A percentile compares a stretch with the other conserved stretches of the same genome.
Evolutionary conservation across 192 early-diverging fungal species (phyloP).

Genomic region (Chytriomyces confervae): DNA sequence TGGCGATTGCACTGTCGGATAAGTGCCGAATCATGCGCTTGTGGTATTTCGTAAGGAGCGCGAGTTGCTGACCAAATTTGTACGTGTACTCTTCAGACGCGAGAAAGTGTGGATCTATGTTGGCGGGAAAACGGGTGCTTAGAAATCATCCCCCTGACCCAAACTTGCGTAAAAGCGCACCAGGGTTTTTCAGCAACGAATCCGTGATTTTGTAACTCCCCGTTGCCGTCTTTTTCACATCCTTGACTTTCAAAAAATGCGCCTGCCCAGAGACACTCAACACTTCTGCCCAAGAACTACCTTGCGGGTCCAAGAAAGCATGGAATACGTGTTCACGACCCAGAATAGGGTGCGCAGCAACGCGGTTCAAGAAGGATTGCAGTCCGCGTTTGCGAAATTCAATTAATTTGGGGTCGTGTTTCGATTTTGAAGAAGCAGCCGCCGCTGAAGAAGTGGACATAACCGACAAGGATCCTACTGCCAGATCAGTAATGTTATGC

Average conservation of each 20-base stretch:
- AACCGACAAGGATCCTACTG: not conserved
- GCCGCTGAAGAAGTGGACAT: constrained; percentile 11
- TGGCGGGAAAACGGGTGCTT: not conserved
- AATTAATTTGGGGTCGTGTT: constrained; percentile 90
- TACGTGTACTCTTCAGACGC: constrained; percentile 92
- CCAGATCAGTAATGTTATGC: constrained; percentile 74
- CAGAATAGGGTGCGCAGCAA: constrained; percentile 87
- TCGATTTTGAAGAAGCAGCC: constrained; percentile 81
- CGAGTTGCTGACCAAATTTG: constrained; percentile 82
- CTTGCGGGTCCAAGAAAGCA: constrained; percentile 72
- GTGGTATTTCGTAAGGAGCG: constrained; percentile 76
- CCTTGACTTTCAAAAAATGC: constrained; percentile 44
- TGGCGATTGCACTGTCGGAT: constrained; percentile 74
- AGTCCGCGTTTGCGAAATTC: constrained; percentile 91
- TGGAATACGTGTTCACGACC: constrained; percentile 90
- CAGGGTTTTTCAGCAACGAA: constrained; percentile 47
- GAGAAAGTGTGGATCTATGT: constrained; percentile 78
- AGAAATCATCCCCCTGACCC: not conserved
- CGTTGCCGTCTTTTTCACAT: constrained; percentile 33
- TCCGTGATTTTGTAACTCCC: constrained; percentile 38
- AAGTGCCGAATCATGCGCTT: constrained; percentile 69
- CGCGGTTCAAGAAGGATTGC: constrained; percentile 90
- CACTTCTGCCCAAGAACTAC: constrained; percentile 47
- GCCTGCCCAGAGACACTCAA: constrained; percentile 41
- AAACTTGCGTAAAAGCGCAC: constrained; percentile 17